Evolutionary conservation across 164 flowering plant genomes (phyloP).

Genomic region (Warburgia ugandensis): DNA sequence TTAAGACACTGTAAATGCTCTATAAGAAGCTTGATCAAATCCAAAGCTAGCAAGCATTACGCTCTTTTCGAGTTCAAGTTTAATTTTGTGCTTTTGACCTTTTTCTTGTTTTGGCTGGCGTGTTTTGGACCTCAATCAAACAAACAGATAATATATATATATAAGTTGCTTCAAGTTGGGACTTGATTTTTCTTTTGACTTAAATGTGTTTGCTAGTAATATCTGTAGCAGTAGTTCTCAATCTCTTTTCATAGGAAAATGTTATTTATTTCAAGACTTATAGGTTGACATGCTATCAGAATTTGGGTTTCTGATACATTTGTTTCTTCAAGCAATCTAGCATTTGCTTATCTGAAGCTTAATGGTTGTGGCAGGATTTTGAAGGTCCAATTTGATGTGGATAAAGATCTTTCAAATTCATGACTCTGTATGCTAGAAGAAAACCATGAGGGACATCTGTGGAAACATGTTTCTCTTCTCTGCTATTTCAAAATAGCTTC

Average conservation of each 20-base stretch:
- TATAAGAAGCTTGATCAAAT: too few relatives aligned
- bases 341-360: background rate
- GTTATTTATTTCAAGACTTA: background rate
- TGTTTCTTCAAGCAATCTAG: background rate
- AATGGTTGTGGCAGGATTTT: background rate
- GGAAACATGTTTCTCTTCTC: constrained; percentile 8
- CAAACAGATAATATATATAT: background rate
- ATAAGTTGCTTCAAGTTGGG: background rate
- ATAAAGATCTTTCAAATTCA: background rate
- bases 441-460: background rate
- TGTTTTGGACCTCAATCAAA: too few relatives aligned
- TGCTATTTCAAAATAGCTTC: constrained; percentile 8
- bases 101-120: background rate
- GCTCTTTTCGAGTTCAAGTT: too few relatives aligned
- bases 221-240: background rate
- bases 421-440: constrained; percentile 14
- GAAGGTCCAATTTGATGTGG: constrained; percentile 11
- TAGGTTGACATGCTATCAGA: background rate
- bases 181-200: background rate
- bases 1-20: too few relatives aligned
- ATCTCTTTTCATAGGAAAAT: too few relatives aligned
- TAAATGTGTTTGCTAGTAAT: background rate
- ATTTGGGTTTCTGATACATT: background rate
- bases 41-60: too few relatives aligned
- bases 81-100: too few relatives aligned